Evolutionary conservation across 352 stramenopile species (phyloP), one percentile per base, ranked within the genome.

Genomic region (Phytophthora tubulina): DNA sequence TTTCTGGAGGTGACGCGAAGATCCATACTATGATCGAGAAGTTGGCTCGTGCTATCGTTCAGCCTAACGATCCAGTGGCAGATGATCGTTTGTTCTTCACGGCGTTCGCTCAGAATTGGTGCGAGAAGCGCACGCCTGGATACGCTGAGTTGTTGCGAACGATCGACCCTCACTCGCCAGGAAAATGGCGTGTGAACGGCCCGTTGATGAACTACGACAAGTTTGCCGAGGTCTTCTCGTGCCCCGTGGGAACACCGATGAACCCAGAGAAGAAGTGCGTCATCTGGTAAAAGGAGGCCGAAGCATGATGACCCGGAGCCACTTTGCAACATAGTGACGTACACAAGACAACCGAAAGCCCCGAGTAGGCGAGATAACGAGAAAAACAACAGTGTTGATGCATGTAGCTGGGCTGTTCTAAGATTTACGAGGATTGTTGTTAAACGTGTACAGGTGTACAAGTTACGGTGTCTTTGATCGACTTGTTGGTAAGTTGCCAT

Each of bases 211-310:
- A 92, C 70, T 91, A 80, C 63, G 56, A 73, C 52, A 80, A 82
- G 71, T 94, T 94, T 60, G 82, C 83, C 0, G 61, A 86, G 57
- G 73, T 70, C n/a, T 93, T 94, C 54, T 73, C 90, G 57, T 94
- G 86, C 70, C 64, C 79, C 4, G 55, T 78, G 4, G 85, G 85
- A 5, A 79, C 81, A 2, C 76, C 76, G 3, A 93, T 95, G 85
- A 95, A 93, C 56, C 85, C 87, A 1, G 61, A 71, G 32, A 77
- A 90, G 45, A 85, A 86, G 60, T 93, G 87, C 44, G 67, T 86
- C 41, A 82, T 94, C 42, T 94, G 87, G 85, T 94, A 85, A 75
- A 59, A 7, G 17, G 36, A 48, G 8, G 8, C 17, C 48, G 9
- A 39, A 45, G 14, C 21, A 27, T 27, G 21, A 27, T 27, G 21